Evolutionary conservation across 371 early-diverging fungal genomes (phyloP).

Genomic region (Mucor indicus): DNA sequence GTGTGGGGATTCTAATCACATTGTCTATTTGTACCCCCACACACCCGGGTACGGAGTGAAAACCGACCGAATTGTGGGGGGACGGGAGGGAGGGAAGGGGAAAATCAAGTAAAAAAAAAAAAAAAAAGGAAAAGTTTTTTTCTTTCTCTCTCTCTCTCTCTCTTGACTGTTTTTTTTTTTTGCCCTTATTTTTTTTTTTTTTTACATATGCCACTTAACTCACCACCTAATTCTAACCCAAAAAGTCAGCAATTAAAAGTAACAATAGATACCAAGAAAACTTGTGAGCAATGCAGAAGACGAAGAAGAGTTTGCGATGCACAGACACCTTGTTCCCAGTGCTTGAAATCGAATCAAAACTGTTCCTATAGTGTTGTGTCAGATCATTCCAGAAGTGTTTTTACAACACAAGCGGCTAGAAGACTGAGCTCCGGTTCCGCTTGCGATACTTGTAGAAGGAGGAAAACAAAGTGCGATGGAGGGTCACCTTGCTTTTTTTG

Average conservation of each 20-base stretch:
- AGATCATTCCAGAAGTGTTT: constrained; percentile 27
- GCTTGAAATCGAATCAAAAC: constrained; percentile 23
- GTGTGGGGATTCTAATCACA: constrained; percentile 16
- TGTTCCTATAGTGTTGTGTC: constrained; percentile 30
- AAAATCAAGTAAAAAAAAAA: constrained; percentile 1
- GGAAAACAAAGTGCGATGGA: constrained; percentile 40
- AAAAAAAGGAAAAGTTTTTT: not conserved
- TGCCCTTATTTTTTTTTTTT: constrained; percentile 1
- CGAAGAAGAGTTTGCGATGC: constrained; percentile 26
- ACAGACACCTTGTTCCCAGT: constrained; percentile 31
- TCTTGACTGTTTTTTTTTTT: constrained; percentile 1
- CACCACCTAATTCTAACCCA: constrained; percentile 4
- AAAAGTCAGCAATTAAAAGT: constrained; percentile 2
- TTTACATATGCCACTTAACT: constrained; percentile 16
- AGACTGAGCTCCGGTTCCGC: constrained; percentile 36
- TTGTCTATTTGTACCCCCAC: constrained; percentile 7
- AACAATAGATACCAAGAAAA: constrained; percentile 4
- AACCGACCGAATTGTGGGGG: constrained; percentile 27
- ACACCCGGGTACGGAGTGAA: constrained; percentile 25
- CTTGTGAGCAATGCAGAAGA: constrained; percentile 29
- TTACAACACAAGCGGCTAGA: constrained; percentile 22
- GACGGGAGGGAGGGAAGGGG: too few relatives aligned
- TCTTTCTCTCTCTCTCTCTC: not conserved
- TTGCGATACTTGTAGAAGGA: constrained; percentile 35
- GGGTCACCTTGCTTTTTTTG: constrained; percentile 33